Conservation (phyloP, 2,329 filamentous ascomycete species). For the Alternaria arbusti region DNA sequence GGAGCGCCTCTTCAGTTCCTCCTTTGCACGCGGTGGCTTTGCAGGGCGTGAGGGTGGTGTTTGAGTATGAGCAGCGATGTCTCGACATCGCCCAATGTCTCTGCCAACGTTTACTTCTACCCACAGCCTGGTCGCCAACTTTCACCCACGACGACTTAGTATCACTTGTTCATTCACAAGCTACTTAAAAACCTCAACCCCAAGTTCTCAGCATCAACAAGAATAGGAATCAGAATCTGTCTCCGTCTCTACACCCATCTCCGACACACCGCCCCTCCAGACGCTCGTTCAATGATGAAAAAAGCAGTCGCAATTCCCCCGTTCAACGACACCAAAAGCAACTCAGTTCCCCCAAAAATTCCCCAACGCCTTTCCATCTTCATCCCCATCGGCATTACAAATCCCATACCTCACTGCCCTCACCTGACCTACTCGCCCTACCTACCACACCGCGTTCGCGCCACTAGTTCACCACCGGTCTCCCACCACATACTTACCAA, state of each 20-base stretch:
- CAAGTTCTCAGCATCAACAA: background rate
- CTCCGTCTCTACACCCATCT: fast-evolving
- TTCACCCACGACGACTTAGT: background rate
- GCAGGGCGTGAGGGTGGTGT: background rate
- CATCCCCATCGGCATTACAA: background rate
- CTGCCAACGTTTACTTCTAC: background rate
- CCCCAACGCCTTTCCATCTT: background rate
- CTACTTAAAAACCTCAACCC: background rate
- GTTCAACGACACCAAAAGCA: background rate
- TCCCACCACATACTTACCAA: background rate
- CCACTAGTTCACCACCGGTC: background rate
- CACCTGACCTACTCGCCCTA: background rate
- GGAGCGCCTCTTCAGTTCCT: background rate
- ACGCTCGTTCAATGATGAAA: background rate
- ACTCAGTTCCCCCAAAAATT: background rate
- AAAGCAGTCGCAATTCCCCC: background rate
- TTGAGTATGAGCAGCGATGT: background rate
- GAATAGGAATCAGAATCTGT: background rate
- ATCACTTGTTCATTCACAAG: background rate
- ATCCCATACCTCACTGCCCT: background rate
- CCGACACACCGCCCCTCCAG: background rate
- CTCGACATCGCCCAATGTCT: background rate
- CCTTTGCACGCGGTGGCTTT: background rate
- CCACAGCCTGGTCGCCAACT: background rate
- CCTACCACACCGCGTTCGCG: background rate